Base-by-base conservation (phyloP, 345 rosid species). In the Lagerstroemia speciosa region DNA sequence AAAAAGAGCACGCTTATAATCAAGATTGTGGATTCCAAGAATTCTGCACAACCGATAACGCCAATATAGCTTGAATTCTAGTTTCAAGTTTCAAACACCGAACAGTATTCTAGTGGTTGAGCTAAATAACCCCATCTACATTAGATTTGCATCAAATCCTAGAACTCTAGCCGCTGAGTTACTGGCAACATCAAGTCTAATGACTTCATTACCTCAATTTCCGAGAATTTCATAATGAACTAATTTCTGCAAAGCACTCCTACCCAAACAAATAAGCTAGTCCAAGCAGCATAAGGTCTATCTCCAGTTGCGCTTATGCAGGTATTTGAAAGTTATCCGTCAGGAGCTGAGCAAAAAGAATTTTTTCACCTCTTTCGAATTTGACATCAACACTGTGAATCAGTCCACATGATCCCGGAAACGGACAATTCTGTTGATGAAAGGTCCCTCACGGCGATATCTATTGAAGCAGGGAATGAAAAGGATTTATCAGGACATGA, bases 391-490 rank as follows among this genome's bases (percentile, higher is more conserved):
- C 48, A 24, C 50, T n/a, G 20, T 30, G 19, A 58, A 27, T 68
- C 45, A 68, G 71, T 91, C 95, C 60, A 30, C 48, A 32, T 87
- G 95, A 74, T 89, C 78, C 8, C 80, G 83, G 74, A 86, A 87
- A 37, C 76, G 86, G 76, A 89, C 74, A 71, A 91, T 79, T 77
- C 74, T 86, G 65, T 74, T 77, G 85, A 89, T 89, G 62, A 91
- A 87, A 72, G 76, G 62, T 40, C 81, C 84, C 82, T 91, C 97
- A 34, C 79, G 75, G 38, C 75, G 83, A 74, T 89, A 91, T 69
- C 97, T 89, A 71, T 80, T 70, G 61, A 81, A 57, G 57, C 70
- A 57, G 71, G 66, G 15, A 53, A 62, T 27, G 55, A 60, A n/a
- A 36, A 60, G n/a, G 22, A 3, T 36, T 34, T 45, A 24, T 40